phyloP scores from a whole-genome alignment of 2,329 filamentous ascomycete genomes.

The Colletotrichum gloeosporioides region DNA sequence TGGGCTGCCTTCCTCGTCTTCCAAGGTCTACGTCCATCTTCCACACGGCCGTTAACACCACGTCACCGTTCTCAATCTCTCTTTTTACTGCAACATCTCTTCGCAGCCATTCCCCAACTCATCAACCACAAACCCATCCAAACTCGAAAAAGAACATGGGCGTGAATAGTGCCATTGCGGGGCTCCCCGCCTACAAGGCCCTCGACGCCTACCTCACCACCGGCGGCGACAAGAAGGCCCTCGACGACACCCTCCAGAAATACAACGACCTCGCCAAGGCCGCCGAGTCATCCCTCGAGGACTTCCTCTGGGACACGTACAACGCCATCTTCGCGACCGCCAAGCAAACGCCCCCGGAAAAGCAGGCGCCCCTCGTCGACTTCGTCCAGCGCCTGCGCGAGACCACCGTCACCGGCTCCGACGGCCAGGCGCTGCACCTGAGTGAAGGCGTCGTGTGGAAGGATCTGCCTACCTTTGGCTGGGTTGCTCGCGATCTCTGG shows the following conservation, averaged over 20 bases:
- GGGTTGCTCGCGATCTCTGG: conserved; percentile 28
- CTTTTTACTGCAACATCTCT: too few species aligned
- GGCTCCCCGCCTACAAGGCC: conserved; percentile 9
- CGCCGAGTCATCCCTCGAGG: conserved; percentile 3
- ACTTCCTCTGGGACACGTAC: conserved; percentile 27
- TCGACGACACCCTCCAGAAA: conserved; percentile 10
- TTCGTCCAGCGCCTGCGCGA: conserved; percentile 25
- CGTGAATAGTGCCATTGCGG: not conserved
- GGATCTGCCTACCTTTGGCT: conserved; percentile 32
- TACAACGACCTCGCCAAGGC: conserved; percentile 12
- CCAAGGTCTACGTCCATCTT: not conserved
- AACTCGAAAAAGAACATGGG: not conserved
- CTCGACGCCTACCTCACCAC: not conserved
- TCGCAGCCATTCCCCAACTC: not conserved
- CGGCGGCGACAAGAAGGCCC: not conserved
- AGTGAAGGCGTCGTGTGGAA: conserved; percentile 28
- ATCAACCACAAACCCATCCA: not conserved
- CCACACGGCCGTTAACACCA: not conserved
- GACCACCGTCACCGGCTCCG: conserved; percentile 11
- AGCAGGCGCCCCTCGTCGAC: conserved; percentile 27
- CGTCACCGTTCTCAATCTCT: not conserved
- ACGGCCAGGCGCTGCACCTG: conserved; percentile 25
- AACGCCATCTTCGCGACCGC: conserved; percentile 26
- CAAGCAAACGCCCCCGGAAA: conserved; percentile 22
- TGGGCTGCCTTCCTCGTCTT: not conserved